Evolutionary conservation across 2,329 filamentous ascomycete genomes (phyloP), one percentile per base, ranked within the genome.

Genomic region (Penicillium sp.): DNA sequence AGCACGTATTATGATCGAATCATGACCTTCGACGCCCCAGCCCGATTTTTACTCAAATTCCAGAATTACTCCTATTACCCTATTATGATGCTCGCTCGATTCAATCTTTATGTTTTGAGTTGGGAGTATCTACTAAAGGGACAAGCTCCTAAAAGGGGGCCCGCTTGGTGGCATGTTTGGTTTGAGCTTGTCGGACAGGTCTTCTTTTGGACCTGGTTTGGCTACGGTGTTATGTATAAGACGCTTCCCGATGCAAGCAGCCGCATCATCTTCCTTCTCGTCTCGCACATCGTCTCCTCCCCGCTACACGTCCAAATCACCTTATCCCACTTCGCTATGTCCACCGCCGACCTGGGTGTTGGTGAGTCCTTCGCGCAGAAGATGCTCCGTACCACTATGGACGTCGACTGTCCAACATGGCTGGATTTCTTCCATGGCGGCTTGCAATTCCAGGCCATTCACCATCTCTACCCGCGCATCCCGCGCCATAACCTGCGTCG

Each of bases 371-470:
- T 96, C 71, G 86, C 91, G 0, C 91, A 96, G 73, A 89, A 87
- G 72, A 94, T 95, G 87, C 80, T 96, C 44, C 86, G 92, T 62
- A 96, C 91, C 1, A 96, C 91, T 13, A 96, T 96, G 91, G 91
- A 96, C 60, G 86, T 96, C 23, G 90, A 94, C 69, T 96, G 91
- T 68, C 90, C 91, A 0, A 79, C 82, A 13, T 96, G 91, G 91
- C 79, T 96, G 13, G 91, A 96, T 69, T 96, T 91, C 69, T 83
- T 96, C 72, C 91, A 96, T 64, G 91, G 91, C 23, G 91, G 91
- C 4, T 77, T 96, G 58, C 91, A 96, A 71, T 96, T 96, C 73
- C 91, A 96, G 72, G 90, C 87, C 8, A 87, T 96, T 49, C 91
- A 96, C 68, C 91, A 96, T 69, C 77, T 96, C 23, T 96, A 87